Evolutionary conservation across 345 rosid species (phyloP), one percentile per base, ranked within the genome.

Genomic region (Arabis hirsuta): DNA sequence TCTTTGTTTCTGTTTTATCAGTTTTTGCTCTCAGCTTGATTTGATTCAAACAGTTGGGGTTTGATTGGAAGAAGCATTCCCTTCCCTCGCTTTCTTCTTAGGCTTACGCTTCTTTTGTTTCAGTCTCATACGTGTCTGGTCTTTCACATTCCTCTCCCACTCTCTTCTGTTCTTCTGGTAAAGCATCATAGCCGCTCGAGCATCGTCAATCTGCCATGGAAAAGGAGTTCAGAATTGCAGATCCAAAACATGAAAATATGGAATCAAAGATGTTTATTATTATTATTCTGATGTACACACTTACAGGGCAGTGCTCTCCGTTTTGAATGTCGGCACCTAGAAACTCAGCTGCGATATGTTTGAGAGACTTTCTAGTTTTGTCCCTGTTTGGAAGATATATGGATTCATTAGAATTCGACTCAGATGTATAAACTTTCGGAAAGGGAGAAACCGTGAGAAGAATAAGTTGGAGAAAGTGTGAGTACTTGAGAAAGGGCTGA

Each of bases 251-350:
- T 29, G 26, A 32, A 31, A 19, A 58, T 3, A 13, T 19, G 57
- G 44, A 4, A 43, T 27, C 16, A 16, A 67, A 7, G 9, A 63
- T 70, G 47, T 9, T 63, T 38, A 41, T 47, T 46, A 7, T 1
- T 73, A 7, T 1, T 73, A 26, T 45, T 69, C 42, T 39, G 14
- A 50, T 55, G 72, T 42, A 39, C 7, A 73, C 46, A 80, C 88
- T 89, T 80, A 95, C 99, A 50, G 99, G 85, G 64, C 97, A 91
- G 72, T 95, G 99, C 83, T 95, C 97, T 64, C 99, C 97, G 50
- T 80, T 84, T 77, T 95, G 99, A 73, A 95, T 95, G 55, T 86
- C 82, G 41, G 83, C 88, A n/a, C 87, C 91, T 64, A 95, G 87
- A 80, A 89, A 74, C 82, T 95, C 96, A 0, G 88, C 52, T 31